These are phyloP conservation scores for Lasiodiplodia gonubiensis DNA, from an alignment of 2,329 filamentous ascomycete genomes.

Conservation along the genomic window DNA sequence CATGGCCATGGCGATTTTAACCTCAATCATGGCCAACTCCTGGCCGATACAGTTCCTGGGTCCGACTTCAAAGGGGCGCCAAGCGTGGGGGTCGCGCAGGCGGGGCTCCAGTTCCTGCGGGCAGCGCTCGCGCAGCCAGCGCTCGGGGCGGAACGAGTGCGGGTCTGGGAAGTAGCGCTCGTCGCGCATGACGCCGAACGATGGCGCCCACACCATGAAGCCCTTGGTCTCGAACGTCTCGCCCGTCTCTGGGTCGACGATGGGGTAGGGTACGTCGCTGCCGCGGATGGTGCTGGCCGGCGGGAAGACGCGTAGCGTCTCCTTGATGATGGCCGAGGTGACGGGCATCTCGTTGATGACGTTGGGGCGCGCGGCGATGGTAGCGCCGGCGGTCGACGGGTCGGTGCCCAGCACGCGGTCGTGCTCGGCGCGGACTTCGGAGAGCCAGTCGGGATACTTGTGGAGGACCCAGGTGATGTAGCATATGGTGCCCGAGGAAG, in stretches of 20 bases:
- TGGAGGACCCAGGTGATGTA: slow-evolving; percentile 41
- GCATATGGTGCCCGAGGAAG: slow-evolving; percentile 41
- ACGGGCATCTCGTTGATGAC: slow-evolving; percentile 41
- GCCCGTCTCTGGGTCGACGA: slow-evolving; percentile 20
- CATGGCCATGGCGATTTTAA: slow-evolving; percentile 39
- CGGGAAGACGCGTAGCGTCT: slow-evolving; percentile 42
- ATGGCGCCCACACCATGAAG: slow-evolving; percentile 20
- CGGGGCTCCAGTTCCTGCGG: slow-evolving; percentile 28
- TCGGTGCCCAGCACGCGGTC: slow-evolving; percentile 39
- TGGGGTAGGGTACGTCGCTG: slow-evolving; percentile 17
- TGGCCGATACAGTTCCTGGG: slow-evolving; percentile 47
- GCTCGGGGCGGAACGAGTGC: slow-evolving; percentile 23
- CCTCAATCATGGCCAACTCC: slow-evolving; percentile 44
- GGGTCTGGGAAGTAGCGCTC: slow-evolving; percentile 15
- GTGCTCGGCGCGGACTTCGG: slow-evolving; percentile 38
- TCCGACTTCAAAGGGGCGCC: slow-evolving; percentile 48
- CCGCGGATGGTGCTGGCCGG: slow-evolving; percentile 32
- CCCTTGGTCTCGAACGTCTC: slow-evolving; percentile 12
- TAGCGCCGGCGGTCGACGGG: slow-evolving; percentile 25
- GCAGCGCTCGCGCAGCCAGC: slow-evolving; percentile 14
- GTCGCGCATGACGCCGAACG: slow-evolving; percentile 15
- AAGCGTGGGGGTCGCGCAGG: slow-evolving; percentile 33
- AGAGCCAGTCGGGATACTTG: slow-evolving; percentile 35
- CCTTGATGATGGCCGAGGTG: slow-evolving; percentile 44
- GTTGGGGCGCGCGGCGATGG: slow-evolving; percentile 33